Base-by-base conservation (phyloP, 352 stramenopile species). In the Pythium vanterpoolii region DNA sequence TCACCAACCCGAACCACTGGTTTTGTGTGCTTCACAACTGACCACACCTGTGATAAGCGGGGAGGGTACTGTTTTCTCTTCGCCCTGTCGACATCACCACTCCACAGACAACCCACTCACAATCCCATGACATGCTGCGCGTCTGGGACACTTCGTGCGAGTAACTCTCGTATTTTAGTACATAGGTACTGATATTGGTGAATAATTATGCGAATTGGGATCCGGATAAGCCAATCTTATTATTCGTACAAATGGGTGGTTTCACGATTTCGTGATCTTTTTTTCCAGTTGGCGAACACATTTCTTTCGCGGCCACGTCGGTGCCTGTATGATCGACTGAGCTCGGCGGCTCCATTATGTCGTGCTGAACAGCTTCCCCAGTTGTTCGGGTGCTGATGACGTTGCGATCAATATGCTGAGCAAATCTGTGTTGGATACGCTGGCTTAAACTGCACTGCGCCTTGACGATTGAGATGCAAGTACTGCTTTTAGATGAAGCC, bases 1-100 rank as follows among this genome's bases (percentile, higher is more conserved):
- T 8, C 57, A 18, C 36, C 38, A 64, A 28, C 57, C 57, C 57
- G 26, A 66, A 66, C 49, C 59, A 66, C 59, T 66, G 40, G 43
- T 52, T 31, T 38, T 33, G 30, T 59, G 59, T 18, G 16, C 19
- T 31, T 8, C 40, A 45, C 34, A 50, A 50, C 51, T 49, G 45
- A 43, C 45, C 45, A 62, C 56, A 64, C 57, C 40, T n/a, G 19
- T 51, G 39, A 64, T 16, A 18, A 3, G 34, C 13, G 27, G 13
- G 19, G 57, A 48, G 57, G 57, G 47, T 53, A 58, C 48, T 28
- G 58, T 64, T 64, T 19, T 42, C 8, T n/a, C 9, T 42, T 1
- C 34, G 4, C 8, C 1, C 4, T 21, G 27, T 8, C 9, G 14
- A 18, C 3, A 30, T 5, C 3, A 46, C 11, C 1, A 27, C 19